Evolutionary conservation across 495 filamentous ascomycete species (phyloP).

Genomic region (Entonaema liquescens): DNA sequence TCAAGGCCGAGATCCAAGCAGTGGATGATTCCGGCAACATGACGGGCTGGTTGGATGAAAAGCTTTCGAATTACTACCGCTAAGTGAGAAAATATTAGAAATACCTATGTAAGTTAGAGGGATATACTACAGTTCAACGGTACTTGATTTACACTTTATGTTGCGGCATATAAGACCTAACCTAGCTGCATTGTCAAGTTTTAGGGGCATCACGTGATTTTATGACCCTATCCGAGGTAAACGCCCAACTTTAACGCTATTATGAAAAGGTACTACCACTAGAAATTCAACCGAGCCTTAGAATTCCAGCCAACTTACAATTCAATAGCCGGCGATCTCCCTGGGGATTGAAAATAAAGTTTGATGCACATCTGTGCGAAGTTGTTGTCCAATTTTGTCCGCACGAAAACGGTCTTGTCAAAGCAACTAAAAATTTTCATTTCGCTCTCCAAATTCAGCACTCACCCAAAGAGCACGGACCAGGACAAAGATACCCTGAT

Average conservation of each 20-base stretch:
- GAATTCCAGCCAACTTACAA: not conserved
- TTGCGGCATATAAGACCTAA: not conserved
- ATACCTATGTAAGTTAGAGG: too few relatives aligned
- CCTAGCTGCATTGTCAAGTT: not conserved
- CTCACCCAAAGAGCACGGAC: conserved; percentile 3
- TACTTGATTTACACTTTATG: too few relatives aligned
- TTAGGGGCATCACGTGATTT: not conserved
- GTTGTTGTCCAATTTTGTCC: not conserved
- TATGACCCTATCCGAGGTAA: not conserved
- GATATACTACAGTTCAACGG: too few relatives aligned
- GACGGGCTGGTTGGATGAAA: conserved; percentile 69
- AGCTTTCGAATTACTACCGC: conserved; percentile 26
- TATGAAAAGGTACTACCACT: not conserved
- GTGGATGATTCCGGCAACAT: conserved; percentile 71
- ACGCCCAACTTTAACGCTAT: conserved; percentile 1
- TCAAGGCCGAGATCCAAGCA: conserved; percentile 91
- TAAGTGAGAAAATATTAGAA: not conserved
- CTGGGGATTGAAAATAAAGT: not conserved
- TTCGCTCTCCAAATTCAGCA: not conserved
- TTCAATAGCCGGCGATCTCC: not conserved
- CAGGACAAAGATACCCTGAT: not conserved
- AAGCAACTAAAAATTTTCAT: conserved; percentile 16
- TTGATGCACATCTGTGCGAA: not conserved
- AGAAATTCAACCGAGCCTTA: not conserved
- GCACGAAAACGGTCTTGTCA: not conserved